Evolutionary conservation across 495 filamentous ascomycete genomes (phyloP), one percentile per base, ranked within the genome.

Genomic region (Aspergillus carlsbadensis): DNA sequence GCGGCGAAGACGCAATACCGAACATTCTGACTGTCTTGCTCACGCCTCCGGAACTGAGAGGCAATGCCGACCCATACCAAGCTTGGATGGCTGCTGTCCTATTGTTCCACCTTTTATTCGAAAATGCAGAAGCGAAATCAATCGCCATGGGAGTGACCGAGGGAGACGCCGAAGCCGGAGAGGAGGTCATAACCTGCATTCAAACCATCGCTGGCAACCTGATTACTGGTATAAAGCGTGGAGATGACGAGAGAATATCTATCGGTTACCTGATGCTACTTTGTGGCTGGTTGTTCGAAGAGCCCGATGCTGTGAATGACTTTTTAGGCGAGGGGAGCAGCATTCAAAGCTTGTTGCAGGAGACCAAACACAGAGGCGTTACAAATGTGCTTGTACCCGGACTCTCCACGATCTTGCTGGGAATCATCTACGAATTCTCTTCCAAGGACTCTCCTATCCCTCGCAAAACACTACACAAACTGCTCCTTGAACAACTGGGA

Each of bases 371-470:
- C 48, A 84, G 83, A 52, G 72, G 76, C 33, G 71, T 68, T 18
- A 80, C 82, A 14, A 79, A 81, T 36, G 73, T 77, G n/a, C 74
- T 96, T 41, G 78, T 91, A 18, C 87, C 89, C 58, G 94, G 94
- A 1, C 77, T 99, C 17, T 92, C 86, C 67, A 87, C 91, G 11
- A 83, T 90, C 60, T 73, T 98, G 3, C 76, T 96, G 5, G 95
- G 92, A 33, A 88, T 96, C 31, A 76, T 96, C 21, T 99, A 98
- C 65, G 94, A 99, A 64, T 99, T 98, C 62, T 97, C 92, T 17
- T 96, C 92, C 10, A 96, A 96, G 65, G 92, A 98, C 68, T 97
- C 92, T 0, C 92, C 95, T 5, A 85, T 98, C 52, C 83, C 93
- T 10, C 86, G 94, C 48, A 81, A 84, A 21, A 92, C 87, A 7